phyloP scores from a whole-genome alignment of 2,329 filamentous ascomycete genomes.

The Paraphaeosphaeria sporulosa region DNA sequence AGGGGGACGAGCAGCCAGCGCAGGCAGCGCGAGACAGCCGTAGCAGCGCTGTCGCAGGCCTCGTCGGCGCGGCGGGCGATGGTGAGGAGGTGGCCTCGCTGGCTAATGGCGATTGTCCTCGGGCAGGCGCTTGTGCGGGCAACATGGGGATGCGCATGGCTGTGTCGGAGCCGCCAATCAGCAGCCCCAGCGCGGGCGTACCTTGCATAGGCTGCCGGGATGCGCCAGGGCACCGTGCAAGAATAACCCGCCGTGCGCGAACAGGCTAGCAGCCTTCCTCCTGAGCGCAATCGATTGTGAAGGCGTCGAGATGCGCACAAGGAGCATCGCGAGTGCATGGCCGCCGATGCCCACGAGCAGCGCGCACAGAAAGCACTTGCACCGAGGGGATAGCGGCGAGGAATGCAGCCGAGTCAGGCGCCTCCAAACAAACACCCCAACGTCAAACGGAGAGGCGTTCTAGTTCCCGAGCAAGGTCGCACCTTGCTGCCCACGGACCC shows the following conservation, averaged over 20 bases:
- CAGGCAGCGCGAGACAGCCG: neutral
- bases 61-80: conserved; percentile 3
- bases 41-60: neutral
- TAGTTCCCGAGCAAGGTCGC: conserved; percentile 14
- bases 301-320: conserved; percentile 3
- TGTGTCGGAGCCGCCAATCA: conserved; percentile 18
- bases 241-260: conserved; percentile 6
- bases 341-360: neutral
- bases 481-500: conserved; percentile 5
- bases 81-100: neutral
- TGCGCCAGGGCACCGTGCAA: neutral
- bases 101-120: neutral
- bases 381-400: neutral
- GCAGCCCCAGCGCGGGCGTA: neutral
- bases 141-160: conserved; percentile 21
- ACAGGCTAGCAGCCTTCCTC: neutral
- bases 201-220: conserved; percentile 10
- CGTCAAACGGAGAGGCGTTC: conserved; percentile 7
- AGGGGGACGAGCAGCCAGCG: conserved; percentile 16
- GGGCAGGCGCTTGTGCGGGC: conserved; percentile 28
- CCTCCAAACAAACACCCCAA: conserved; percentile 6
- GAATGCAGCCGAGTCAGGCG: conserved; percentile 12
- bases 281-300: conserved; percentile 4
- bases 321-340: neutral
- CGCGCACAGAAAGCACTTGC: neutral